Evolutionary conservation across 345 rosid genomes (phyloP).

Genomic region (Raphanus raphanistrum): DNA sequence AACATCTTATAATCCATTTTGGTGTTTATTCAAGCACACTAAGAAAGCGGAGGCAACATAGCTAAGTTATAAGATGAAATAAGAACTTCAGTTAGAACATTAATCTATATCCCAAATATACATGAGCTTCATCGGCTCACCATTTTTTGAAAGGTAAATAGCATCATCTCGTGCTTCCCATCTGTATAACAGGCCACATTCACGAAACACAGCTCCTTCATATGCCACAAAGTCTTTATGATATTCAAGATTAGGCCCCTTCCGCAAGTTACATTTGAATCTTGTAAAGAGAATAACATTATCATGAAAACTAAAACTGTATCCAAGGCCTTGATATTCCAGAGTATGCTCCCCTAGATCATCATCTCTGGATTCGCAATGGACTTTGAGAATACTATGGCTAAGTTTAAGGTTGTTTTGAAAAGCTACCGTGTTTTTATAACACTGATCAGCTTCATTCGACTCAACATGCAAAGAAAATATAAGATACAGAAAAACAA

Average conservation of each 20-base stretch:
- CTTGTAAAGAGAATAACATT: neutral
- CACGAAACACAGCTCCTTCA: too few species aligned
- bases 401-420: neutral
- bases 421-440: neutral
- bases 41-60: neutral
- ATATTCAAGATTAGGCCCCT: slow-evolving; percentile 4
- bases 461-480: neutral
- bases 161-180: slow-evolving; percentile 4
- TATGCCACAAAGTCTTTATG: neutral
- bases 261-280: neutral
- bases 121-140: neutral
- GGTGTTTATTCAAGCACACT: neutral
- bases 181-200: neutral
- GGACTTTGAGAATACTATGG: neutral
- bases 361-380: neutral
- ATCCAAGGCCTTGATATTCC: neutral
- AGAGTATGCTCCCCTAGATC: slow-evolving; percentile 2
- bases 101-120: slow-evolving; percentile 4
- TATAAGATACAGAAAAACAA: neutral
- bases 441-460: neutral
- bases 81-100: neutral
- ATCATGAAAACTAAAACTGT: slow-evolving; percentile 12
- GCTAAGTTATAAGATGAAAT: neutral
- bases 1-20: neutral
- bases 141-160: neutral